Percentiles rank a stretch among this genome's conserved stretches.
These are phyloP conservation scores for Epicoccum sorghinum DNA, from an alignment of 2,329 filamentous ascomycete species.

Conservation along the genomic window DNA sequence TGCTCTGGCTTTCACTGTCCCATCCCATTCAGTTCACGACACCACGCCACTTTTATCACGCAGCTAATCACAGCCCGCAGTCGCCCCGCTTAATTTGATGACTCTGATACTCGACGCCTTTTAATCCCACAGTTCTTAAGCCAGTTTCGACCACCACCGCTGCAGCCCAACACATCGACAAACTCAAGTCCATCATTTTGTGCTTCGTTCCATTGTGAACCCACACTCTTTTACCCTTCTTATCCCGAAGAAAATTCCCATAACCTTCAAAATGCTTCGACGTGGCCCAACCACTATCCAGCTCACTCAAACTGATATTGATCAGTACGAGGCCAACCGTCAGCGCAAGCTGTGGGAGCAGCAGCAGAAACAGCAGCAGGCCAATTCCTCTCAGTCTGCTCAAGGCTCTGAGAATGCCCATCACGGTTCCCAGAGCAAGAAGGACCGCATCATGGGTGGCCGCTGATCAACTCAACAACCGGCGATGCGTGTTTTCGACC, in stretches of 20 bases:
- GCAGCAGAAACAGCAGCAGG: slow-evolving; percentile 28
- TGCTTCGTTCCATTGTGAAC: neutral
- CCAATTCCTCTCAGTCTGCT: slow-evolving; percentile 25
- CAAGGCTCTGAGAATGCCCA: slow-evolving; percentile 24
- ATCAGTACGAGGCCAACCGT: slow-evolving; percentile 70
- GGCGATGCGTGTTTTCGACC: neutral
- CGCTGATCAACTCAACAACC: neutral
- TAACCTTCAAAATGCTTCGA: slow-evolving; percentile 62
- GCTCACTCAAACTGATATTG: slow-evolving; percentile 73
- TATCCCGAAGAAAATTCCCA: neutral
- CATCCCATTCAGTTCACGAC: slow-evolving; percentile 6
- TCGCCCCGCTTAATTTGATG: slow-evolving; percentile 1
- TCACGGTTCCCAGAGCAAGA: slow-evolving; percentile 28
- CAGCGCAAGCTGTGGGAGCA: slow-evolving; percentile 40
- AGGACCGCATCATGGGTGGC: slow-evolving; percentile 42
- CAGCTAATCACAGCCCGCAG: neutral
- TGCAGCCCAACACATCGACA: neutral
- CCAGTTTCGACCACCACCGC: neutral
- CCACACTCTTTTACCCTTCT: slow-evolving; percentile 1
- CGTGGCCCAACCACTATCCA: slow-evolving; percentile 70
- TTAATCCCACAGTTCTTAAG: slow-evolving; percentile 2
- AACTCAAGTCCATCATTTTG: slow-evolving; percentile 11
- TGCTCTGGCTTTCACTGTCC: slow-evolving; percentile 19
- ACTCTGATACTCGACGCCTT: neutral
- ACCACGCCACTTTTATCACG: slow-evolving; percentile 1